Conservation (phyloP, 2,329 filamentous ascomycete species). For the Amphichorda felina region DNA sequence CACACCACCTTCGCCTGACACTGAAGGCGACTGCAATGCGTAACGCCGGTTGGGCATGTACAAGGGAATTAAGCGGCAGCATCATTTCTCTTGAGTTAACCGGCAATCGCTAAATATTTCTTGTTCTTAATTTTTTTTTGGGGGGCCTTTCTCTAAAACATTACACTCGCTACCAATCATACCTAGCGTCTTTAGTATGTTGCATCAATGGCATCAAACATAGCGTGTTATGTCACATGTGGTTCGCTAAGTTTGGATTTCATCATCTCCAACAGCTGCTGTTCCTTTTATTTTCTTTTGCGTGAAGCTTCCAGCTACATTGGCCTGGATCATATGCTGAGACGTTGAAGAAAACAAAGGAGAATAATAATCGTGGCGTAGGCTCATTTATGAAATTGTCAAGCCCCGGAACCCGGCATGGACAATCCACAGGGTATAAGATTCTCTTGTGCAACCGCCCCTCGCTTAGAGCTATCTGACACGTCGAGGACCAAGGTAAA, state of each 20-base stretch:
- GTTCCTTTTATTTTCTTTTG: conserved; percentile 7
- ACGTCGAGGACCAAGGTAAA: not conserved
- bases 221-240: not conserved
- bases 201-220: too few relatives aligned
- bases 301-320: conserved; percentile 4
- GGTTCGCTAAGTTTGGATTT: not conserved
- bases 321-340: conserved; percentile 2
- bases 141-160: too few relatives aligned
- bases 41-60: too few relatives aligned
- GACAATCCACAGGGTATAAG: not conserved
- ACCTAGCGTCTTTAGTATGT: too few relatives aligned
- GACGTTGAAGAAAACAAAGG: conserved; percentile 2
- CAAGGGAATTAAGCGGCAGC: too few relatives aligned
- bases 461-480: not conserved
- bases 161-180: too few relatives aligned
- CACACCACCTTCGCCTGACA: too few relatives aligned
- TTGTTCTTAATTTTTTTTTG: too few relatives aligned
- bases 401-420: not conserved
- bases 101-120: too few relatives aligned
- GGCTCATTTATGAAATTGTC: conserved; percentile 2
- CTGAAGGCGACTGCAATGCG: too few relatives aligned
- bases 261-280: conserved; percentile 6
- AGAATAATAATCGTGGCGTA: conserved; percentile 2
- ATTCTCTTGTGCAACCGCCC: not conserved
- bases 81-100: too few relatives aligned